These are phyloP conservation scores for Stentor coeruleus DNA, from an alignment of 73 alveolate species.

Conservation along the genomic window DNA sequence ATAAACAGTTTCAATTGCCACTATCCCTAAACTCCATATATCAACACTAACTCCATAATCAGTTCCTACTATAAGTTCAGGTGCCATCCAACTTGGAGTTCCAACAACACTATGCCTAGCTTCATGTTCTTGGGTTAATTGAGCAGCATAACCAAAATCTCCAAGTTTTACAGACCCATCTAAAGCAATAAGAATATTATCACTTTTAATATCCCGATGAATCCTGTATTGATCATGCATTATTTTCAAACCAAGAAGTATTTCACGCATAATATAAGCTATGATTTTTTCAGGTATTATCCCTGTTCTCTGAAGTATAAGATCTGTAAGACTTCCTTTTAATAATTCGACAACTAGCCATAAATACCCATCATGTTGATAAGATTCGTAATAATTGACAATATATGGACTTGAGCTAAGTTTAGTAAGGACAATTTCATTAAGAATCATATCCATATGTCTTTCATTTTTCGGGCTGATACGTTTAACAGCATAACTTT, in stretches of 20 bases:
- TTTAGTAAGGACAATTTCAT: background rate
- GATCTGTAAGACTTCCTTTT: background rate
- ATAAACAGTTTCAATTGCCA: slow-evolving; percentile 59
- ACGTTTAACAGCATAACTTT: background rate
- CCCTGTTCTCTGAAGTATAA: background rate
- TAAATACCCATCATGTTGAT: background rate
- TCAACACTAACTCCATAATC: slow-evolving; percentile 62
- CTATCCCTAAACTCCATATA: slow-evolving; percentile 74
- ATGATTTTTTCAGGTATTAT: background rate
- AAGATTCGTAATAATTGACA: background rate
- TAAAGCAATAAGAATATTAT: slow-evolving; percentile 68
- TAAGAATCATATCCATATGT: background rate
- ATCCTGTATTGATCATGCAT: slow-evolving; percentile 24
- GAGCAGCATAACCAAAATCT: slow-evolving; percentile 84
- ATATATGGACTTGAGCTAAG: background rate
- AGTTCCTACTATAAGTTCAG: slow-evolving; percentile 63
- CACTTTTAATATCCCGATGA: slow-evolving; percentile 87
- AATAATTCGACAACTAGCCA: background rate
- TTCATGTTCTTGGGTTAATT: slow-evolving; percentile 59
- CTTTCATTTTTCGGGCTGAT: background rate
- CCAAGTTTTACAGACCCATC: slow-evolving; percentile 73
- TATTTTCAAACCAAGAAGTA: background rate
- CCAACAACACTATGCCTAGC: slow-evolving; percentile 36
- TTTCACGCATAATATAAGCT: background rate
- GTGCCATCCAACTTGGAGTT: slow-evolving; percentile 80